These are phyloP conservation scores for Vanderwaltozyma tropicalis DNA, from an alignment of 805 yeast species.

Conservation along the genomic window DNA sequence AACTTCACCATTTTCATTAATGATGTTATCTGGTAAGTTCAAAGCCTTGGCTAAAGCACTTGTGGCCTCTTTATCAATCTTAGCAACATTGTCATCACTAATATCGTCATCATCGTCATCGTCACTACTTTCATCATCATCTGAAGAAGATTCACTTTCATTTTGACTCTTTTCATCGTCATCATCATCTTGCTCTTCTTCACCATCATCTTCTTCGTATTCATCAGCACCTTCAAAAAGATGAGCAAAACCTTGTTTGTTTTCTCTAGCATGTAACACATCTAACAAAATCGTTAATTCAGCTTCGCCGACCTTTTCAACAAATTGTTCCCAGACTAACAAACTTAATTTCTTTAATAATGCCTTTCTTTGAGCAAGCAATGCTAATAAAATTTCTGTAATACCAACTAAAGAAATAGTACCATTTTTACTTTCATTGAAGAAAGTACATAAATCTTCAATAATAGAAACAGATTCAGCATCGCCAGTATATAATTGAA, in stretches of 20 bases:
- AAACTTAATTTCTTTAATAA: constrained; percentile 48
- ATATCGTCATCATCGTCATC: constrained; percentile 26
- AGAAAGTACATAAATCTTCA: constrained; percentile 47
- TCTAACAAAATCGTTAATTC: constrained; percentile 45
- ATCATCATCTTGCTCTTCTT: constrained; percentile 28
- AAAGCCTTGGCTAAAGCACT: constrained; percentile 60
- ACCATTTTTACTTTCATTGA: constrained; percentile 29
- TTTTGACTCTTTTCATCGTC: constrained; percentile 21
- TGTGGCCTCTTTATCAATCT: constrained; percentile 45
- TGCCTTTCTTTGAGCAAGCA: constrained; percentile 46
- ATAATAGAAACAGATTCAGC: constrained; percentile 66
- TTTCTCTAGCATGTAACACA: constrained; percentile 57
- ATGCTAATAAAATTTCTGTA: constrained; percentile 49
- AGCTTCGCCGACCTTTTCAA: constrained; percentile 33
- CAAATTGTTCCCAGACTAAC: constrained; percentile 47
- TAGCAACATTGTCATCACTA: constrained; percentile 34
- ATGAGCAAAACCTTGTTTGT: constrained; percentile 66
- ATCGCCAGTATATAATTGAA: constrained; percentile 70
- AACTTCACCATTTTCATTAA: constrained; percentile 35
- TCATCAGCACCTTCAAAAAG: constrained; percentile 59
- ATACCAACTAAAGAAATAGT: constrained; percentile 38
- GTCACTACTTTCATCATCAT: constrained; percentile 23
- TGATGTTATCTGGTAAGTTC: constrained; percentile 46
- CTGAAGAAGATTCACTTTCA: constrained; percentile 1
- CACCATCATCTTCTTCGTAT: constrained; percentile 38